phyloP scores from a whole-genome alignment of 2,329 filamentous ascomycete species.

The Pseudopithomyces maydicus region DNA sequence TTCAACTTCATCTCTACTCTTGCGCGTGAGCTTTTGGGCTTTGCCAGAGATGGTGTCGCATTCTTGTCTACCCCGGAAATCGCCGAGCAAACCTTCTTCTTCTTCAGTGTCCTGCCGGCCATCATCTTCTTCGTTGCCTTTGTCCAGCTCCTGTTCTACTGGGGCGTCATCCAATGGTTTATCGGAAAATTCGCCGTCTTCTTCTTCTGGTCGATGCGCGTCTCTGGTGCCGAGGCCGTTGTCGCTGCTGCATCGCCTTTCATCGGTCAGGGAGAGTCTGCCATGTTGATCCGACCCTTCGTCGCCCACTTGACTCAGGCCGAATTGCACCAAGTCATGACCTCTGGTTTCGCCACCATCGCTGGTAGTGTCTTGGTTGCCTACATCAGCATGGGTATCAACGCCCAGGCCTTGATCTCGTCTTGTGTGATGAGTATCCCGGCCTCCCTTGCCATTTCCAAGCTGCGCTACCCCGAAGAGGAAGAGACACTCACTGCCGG shows the following conservation, averaged over 20 bases:
- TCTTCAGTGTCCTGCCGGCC: slow-evolving; percentile 79
- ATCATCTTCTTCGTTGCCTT: slow-evolving; percentile 96
- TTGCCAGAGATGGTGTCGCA: slow-evolving; percentile 71
- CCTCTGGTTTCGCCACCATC: slow-evolving; percentile 90
- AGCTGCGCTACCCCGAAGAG: slow-evolving; percentile 86
- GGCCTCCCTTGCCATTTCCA: slow-evolving; percentile 85
- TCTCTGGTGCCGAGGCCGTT: slow-evolving; percentile 91
- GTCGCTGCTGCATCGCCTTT: slow-evolving; percentile 92
- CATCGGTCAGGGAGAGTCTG: slow-evolving; percentile 91
- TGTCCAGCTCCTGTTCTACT: slow-evolving; percentile 85
- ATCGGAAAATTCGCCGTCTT: slow-evolving; percentile 84
- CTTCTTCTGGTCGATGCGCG: slow-evolving; percentile 87
- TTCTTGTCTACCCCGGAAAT: slow-evolving; percentile 68
- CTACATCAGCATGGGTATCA: slow-evolving; percentile 83
- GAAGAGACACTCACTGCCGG: slow-evolving; percentile 86
- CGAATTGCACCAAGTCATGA: slow-evolving; percentile 92
- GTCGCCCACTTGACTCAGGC: slow-evolving; percentile 83
- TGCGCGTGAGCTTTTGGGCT: slow-evolving; percentile 75
- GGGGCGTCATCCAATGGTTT: slow-evolving; percentile 85
- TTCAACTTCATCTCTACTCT: slow-evolving; percentile 85
- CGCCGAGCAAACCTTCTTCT: slow-evolving; percentile 64
- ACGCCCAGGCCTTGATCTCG: slow-evolving; percentile 82
- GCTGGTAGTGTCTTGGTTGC: slow-evolving; percentile 85
- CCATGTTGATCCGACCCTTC: slow-evolving; percentile 89
- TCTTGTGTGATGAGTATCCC: slow-evolving; percentile 97